Conservation (phyloP, 1,139 yeast species). For the Magnusiomyces fungicola region DNA sequence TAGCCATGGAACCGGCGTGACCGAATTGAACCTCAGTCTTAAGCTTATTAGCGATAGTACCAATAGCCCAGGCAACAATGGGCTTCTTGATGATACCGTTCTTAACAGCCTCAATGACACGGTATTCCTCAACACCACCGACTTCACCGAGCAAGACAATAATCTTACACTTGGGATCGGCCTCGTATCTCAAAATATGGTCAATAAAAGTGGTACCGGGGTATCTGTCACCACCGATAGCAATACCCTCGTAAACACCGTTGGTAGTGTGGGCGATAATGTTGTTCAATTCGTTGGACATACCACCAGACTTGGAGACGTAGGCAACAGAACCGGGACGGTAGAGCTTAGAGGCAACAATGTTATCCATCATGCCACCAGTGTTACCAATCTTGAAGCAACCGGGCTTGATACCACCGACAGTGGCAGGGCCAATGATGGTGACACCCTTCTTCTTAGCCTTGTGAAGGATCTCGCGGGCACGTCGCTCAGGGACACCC, state of each 20-base stretch:
- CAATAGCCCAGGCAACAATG: conserved; percentile 44
- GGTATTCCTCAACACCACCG: conserved; percentile 44
- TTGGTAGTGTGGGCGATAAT: conserved; percentile 40
- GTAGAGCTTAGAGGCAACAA: conserved; percentile 42
- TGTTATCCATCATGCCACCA: conserved; percentile 46
- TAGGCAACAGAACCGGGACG: conserved; percentile 43
- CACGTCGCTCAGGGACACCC: conserved; percentile 45
- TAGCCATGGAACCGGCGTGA: conserved; percentile 44
- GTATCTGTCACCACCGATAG: conserved; percentile 43
- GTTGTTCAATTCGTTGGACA: conserved; percentile 44
- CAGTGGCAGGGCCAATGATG: conserved; percentile 44
- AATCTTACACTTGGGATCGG: conserved; percentile 41
- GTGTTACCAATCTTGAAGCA: conserved; percentile 45
- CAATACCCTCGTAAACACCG: conserved; percentile 43
- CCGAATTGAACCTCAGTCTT: conserved; percentile 45
- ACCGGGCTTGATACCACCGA: conserved; percentile 45
- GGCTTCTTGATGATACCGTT: conserved; percentile 39
- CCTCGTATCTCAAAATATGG: conserved; percentile 40
- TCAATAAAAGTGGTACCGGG: conserved; percentile 45
- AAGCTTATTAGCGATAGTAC: conserved; percentile 43
- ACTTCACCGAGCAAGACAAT: conserved; percentile 41
- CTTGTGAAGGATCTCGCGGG: conserved; percentile 40
- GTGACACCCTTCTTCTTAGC: conserved; percentile 41
- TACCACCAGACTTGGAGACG: conserved; percentile 44
- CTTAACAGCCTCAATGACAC: conserved; percentile 43